phyloP scores from a whole-genome alignment of 768 basidiomycete genomes.

The Strobilomyces confusus region DNA sequence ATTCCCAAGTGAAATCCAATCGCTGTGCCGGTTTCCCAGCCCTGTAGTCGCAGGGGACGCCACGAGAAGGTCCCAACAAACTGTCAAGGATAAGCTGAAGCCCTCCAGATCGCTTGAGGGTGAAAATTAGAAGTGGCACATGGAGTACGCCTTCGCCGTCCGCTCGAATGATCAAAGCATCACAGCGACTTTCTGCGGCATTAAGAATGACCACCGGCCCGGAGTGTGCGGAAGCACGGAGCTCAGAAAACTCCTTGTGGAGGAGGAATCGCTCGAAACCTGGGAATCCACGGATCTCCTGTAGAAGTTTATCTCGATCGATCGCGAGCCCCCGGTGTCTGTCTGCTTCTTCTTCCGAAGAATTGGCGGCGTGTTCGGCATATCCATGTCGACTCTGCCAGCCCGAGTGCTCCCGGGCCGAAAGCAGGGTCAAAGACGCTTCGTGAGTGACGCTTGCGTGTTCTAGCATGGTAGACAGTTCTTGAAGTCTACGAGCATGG shows the following conservation, averaged over 20 bases:
- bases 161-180: conserved; percentile 23
- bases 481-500: background rate
- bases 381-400: no score
- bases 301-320: background rate
- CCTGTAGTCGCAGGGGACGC: background rate
- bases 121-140: conserved; percentile 4
- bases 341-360: background rate
- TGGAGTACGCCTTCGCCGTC: background rate
- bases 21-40: background rate
- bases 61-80: background rate
- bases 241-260: background rate
- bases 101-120: background rate
- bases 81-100: background rate
- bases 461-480: conserved; percentile 1
- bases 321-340: conserved; percentile 6
- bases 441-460: background rate
- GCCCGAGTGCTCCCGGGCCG: no score
- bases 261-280: background rate
- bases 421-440: background rate
- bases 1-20: background rate
- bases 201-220: background rate
- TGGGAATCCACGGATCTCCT: background rate
- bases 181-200: conserved; percentile 22
- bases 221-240: background rate
- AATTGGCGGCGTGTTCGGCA: background rate